Evolutionary conservation across 2,329 filamentous ascomycete species (phyloP).

Genomic region (Fulvia fulva): DNA sequence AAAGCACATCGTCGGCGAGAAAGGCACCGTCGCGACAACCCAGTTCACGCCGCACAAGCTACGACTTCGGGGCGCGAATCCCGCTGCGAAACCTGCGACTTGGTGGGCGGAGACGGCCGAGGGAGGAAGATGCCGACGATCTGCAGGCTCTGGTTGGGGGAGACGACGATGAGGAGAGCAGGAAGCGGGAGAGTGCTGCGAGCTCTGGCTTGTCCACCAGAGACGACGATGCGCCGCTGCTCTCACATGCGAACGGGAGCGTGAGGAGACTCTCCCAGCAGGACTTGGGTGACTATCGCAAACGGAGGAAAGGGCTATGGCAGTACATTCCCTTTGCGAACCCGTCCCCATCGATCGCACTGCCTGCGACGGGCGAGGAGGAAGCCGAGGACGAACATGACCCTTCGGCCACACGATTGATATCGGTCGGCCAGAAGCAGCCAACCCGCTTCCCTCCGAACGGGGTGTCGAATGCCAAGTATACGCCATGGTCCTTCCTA

Average conservation of each 20-base stretch:
- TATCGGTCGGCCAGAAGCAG: slow-evolving; percentile 72
- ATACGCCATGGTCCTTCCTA: slow-evolving; percentile 89
- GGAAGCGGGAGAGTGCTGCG: slow-evolving; percentile 16
- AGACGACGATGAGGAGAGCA: slow-evolving; percentile 46
- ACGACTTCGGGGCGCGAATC: slow-evolving; percentile 54
- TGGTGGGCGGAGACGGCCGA: slow-evolving; percentile 40
- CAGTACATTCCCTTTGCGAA: slow-evolving; percentile 27
- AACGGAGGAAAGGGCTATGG: slow-evolving; percentile 24
- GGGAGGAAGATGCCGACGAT: slow-evolving; percentile 60
- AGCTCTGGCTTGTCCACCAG: slow-evolving; percentile 49
- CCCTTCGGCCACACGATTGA: slow-evolving; percentile 66
- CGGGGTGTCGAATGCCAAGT: slow-evolving; percentile 93
- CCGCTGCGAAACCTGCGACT: slow-evolving; percentile 61
- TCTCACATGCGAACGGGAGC: slow-evolving; percentile 36
- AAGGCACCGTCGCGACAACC: slow-evolving; percentile 11
- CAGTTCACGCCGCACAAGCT: slow-evolving; percentile 22
- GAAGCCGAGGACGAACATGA: slow-evolving; percentile 47
- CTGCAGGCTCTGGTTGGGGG: slow-evolving; percentile 58
- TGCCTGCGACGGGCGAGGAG: slow-evolving; percentile 26
- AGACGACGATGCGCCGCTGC: slow-evolving; percentile 71
- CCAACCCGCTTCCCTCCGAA: slow-evolving; percentile 79
- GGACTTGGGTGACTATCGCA: slow-evolving; percentile 6
- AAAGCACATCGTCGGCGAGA: slow-evolving; percentile 23
- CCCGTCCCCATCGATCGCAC: slow-evolving; percentile 21
- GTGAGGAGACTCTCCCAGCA: slow-evolving; percentile 13